phyloP scores from a whole-genome alignment of 129 eudicot genomes.

The Lactuca sativa region DNA sequence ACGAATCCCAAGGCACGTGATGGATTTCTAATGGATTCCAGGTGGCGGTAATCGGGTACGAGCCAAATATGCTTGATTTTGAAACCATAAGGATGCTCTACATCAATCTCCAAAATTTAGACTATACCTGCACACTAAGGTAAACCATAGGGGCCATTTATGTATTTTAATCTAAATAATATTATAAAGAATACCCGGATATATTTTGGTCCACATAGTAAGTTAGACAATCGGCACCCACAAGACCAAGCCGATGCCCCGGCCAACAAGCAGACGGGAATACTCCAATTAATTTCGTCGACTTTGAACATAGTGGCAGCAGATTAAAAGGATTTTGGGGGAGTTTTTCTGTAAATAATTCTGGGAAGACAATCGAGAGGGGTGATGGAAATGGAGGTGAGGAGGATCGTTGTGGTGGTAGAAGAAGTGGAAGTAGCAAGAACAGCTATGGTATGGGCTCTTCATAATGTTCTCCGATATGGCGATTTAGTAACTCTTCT shows the following conservation, averaged over 20 bases:
- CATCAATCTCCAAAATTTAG: too few species aligned
- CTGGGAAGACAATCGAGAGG: background rate
- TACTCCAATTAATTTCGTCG: conserved; percentile 9
- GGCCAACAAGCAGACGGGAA: background rate
- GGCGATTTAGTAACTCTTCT: conserved; percentile 84
- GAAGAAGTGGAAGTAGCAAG: conserved; percentile 79
- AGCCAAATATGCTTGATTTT: too few species aligned
- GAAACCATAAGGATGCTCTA: too few species aligned
- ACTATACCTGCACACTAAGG: too few species aligned
- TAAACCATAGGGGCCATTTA: too few species aligned
- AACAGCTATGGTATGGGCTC: conserved; percentile 83
- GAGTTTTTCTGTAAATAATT: background rate
- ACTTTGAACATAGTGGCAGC: background rate
- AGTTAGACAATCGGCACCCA: conserved; percentile 19
- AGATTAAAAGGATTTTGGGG: background rate
- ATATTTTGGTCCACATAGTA: conserved; percentile 14
- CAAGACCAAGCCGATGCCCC: conserved; percentile 4
- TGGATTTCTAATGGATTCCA: too few species aligned
- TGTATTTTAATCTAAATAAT: background rate
- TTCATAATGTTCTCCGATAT: conserved; percentile 60
- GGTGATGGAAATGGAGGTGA: conserved; percentile 51
- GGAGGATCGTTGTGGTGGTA: conserved; percentile 75
- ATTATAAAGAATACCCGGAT: conserved; percentile 9
- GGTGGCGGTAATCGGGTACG: too few species aligned
- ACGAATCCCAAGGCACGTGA: too few species aligned